phyloP scores from a whole-genome alignment of 1,284 basidiomycete species.

The Porogramme epimiltina region DNA sequence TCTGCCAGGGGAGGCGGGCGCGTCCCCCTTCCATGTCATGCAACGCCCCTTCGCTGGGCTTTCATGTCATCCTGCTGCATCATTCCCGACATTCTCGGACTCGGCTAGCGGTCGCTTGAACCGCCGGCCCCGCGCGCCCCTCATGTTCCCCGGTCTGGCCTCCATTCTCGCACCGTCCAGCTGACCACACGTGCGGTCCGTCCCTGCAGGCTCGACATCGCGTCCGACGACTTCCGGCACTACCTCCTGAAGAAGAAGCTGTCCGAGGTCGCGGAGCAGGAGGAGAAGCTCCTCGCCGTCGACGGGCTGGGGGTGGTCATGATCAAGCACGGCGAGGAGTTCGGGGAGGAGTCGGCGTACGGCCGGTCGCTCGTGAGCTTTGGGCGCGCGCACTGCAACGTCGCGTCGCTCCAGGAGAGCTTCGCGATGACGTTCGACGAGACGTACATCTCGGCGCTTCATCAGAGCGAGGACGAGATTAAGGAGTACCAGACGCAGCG shows the following conservation, averaged over 20 bases:
- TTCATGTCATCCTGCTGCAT: not conserved
- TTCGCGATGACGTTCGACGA: conserved; percentile 72
- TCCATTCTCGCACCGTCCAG: no score
- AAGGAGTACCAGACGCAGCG: conserved; percentile 70
- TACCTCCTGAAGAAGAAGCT: conserved; percentile 68
- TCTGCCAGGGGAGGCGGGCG: no score
- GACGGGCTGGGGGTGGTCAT: conserved; percentile 84
- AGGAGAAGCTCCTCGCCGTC: conserved; percentile 68
- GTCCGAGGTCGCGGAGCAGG: conserved; percentile 55
- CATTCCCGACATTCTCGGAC: conserved; percentile 10
- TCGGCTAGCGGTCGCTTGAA: conserved; percentile 1
- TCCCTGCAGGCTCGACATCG: conserved; percentile 65
- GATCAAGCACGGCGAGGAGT: conserved; percentile 84
- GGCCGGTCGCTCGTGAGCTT: conserved; percentile 71
- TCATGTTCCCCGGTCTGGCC: no score
- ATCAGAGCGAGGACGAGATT: conserved; percentile 63
- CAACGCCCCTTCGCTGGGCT: no score
- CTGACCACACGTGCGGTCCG: no score
- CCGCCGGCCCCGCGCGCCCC: no score
- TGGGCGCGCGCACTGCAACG: conserved; percentile 80
- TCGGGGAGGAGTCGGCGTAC: conserved; percentile 71
- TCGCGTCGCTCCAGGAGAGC: conserved; percentile 80
- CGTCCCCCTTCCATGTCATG: no score
- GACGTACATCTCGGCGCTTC: conserved; percentile 68
- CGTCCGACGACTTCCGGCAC: conserved; percentile 62